Evolutionary conservation across 768 basidiomycete species (phyloP).

Genomic region (Hemileccinum impolitum): DNA sequence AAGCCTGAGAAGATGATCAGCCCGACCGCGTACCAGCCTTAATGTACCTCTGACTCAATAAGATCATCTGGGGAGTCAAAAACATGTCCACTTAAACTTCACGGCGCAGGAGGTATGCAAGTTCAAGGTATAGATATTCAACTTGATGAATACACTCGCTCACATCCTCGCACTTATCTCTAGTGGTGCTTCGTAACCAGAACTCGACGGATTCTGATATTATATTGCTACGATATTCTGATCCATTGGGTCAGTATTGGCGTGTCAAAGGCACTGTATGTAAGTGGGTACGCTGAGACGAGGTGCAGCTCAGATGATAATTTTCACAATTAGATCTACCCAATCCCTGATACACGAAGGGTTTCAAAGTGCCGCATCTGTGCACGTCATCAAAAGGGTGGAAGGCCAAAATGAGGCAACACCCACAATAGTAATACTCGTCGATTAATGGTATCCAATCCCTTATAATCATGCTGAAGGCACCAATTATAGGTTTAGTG

Average conservation of each 20-base stretch:
- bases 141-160: background rate
- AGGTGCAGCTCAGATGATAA: background rate
- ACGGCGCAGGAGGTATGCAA: background rate
- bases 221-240: background rate
- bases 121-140: background rate
- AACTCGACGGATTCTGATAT: background rate
- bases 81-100: too few relatives aligned
- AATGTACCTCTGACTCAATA: too few relatives aligned
- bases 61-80: too few relatives aligned
- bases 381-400: conserved; percentile 4
- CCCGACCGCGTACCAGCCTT: too few relatives aligned
- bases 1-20: too few relatives aligned
- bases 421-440: conserved; percentile 87
- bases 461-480: conserved; percentile 65
- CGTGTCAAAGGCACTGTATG: background rate
- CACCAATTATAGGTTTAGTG: conserved; percentile 59
- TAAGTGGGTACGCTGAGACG: background rate
- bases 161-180: conserved; percentile 1
- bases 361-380: conserved; percentile 45
- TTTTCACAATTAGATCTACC: conserved; percentile 2
- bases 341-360: background rate
- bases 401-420: background rate
- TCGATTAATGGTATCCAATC: conserved; percentile 90
- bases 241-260: background rate
- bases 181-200: background rate